Evolutionary conservation across 1,139 yeast genomes (phyloP).

Genomic region (Lodderomyces jiufengensis): DNA sequence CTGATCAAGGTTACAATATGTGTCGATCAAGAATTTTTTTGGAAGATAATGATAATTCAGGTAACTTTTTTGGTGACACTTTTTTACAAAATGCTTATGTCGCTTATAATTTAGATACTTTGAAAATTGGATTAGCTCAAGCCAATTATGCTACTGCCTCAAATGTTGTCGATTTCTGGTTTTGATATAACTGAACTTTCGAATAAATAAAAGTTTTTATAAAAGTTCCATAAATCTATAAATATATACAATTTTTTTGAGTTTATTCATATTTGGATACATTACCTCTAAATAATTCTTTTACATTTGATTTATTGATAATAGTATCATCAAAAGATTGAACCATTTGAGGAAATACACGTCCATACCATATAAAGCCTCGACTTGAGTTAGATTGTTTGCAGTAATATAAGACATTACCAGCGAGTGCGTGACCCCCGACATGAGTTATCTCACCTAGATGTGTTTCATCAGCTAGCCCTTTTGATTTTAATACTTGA

Average conservation of each 20-base stretch:
- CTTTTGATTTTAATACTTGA: constrained; percentile 32
- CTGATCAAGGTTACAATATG: not conserved
- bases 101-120: constrained; percentile 26
- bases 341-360: constrained; percentile 60
- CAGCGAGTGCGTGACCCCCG: constrained; percentile 81
- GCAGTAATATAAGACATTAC: constrained; percentile 59
- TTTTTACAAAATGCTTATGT: constrained; percentile 30
- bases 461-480: constrained; percentile 23
- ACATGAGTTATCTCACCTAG: constrained; percentile 64
- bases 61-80: constrained; percentile 20
- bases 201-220: too few relatives aligned
- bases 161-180: constrained; percentile 8
- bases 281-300: constrained; percentile 51
- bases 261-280: too few relatives aligned
- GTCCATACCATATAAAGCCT: constrained; percentile 65
- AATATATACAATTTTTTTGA: too few relatives aligned
- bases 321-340: constrained; percentile 62
- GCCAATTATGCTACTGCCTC: constrained; percentile 10
- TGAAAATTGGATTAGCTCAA: constrained; percentile 24
- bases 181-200: too few relatives aligned
- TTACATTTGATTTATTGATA: constrained; percentile 42
- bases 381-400: constrained; percentile 25
- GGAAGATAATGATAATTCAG: constrained; percentile 13
- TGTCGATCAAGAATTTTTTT: constrained; percentile 4
- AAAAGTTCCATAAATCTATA: too few relatives aligned